A percentile compares a stretch with the other conserved stretches of the same genome.
Evolutionary conservation across 345 rosid species (phyloP).

Genomic region (Populus tremula): DNA sequence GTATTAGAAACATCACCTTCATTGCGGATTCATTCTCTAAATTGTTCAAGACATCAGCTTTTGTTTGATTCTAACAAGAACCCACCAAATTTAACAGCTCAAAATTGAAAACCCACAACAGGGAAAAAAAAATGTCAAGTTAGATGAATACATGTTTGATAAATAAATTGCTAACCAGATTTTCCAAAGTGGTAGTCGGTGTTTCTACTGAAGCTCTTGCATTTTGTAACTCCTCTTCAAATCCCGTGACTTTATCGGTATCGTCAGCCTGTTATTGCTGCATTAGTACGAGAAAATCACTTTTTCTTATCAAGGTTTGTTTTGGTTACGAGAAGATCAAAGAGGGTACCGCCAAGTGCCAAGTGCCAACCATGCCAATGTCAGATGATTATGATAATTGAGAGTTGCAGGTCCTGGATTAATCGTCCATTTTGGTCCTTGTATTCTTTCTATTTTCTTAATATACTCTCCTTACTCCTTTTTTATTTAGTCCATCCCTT

Average conservation of each 20-base stretch:
- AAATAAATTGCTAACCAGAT: constrained; percentile 32
- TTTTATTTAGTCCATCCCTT: background rate
- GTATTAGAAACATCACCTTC: constrained; percentile 25
- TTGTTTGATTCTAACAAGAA: constrained; percentile 40
- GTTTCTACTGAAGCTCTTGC: constrained; percentile 33
- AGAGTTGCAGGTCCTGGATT: background rate
- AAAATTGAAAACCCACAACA: background rate
- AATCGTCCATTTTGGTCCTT: background rate
- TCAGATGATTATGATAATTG: background rate
- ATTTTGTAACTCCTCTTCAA: constrained; percentile 25
- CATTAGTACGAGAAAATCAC: background rate
- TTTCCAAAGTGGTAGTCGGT: constrained; percentile 28
- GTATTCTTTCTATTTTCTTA: background rate
- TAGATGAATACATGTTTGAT: background rate
- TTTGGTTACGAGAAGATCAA: background rate
- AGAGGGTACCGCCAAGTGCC: background rate
- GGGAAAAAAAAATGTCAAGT: background rate
- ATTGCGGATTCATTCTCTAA: constrained; percentile 40
- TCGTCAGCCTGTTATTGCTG: background rate
- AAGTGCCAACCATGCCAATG: background rate
- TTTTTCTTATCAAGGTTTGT: background rate
- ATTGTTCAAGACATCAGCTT: constrained; percentile 28
- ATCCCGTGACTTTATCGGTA: background rate
- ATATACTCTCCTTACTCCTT: background rate
- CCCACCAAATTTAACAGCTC: background rate